Percentiles rank a stretch among this genome's conserved stretches.
These are phyloP conservation scores for Schoenoplectus triqueter DNA, from an alignment of 202 grass and related monocot species.

Conservation along the genomic window DNA sequence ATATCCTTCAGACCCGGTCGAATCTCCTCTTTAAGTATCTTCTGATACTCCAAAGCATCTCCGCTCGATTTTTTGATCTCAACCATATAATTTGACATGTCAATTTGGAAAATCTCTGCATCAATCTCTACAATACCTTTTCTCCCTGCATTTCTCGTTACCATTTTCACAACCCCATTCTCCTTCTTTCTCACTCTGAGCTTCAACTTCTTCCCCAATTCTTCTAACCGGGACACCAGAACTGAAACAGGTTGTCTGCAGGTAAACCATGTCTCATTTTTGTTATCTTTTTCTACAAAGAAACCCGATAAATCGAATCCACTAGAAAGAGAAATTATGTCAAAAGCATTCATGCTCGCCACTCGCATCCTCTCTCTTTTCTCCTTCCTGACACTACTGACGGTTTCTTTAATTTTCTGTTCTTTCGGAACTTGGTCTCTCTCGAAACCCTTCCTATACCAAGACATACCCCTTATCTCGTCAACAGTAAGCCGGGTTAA, in stretches of 20 bases:
- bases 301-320: conserved; percentile 84
- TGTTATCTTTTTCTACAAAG: conserved; percentile 53
- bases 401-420: conserved; percentile 19
- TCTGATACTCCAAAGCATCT: conserved; percentile 72
- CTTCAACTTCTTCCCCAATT: conserved; percentile 56
- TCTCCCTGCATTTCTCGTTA: conserved; percentile 53
- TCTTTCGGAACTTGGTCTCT: conserved; percentile 41
- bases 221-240: conserved; percentile 66
- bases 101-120: conserved; percentile 72
- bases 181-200: conserved; percentile 85
- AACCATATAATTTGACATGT: conserved; percentile 57
- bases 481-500: conserved; percentile 64
- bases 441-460: conserved; percentile 71
- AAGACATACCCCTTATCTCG: conserved; percentile 73
- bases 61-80: conserved; percentile 76
- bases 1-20: conserved; percentile 70
- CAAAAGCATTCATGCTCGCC: conserved; percentile 79
- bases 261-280: conserved; percentile 69
- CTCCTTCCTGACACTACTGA: conserved; percentile 38
- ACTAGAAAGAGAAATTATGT: conserved; percentile 78
- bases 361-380: conserved; percentile 43
- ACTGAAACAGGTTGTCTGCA: conserved; percentile 54
- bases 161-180: conserved; percentile 67
- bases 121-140: conserved; percentile 70
- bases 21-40: conserved; percentile 57